Evolutionary conservation across 768 basidiomycete genomes (phyloP).

Genomic region (Podaxis rugospora): DNA sequence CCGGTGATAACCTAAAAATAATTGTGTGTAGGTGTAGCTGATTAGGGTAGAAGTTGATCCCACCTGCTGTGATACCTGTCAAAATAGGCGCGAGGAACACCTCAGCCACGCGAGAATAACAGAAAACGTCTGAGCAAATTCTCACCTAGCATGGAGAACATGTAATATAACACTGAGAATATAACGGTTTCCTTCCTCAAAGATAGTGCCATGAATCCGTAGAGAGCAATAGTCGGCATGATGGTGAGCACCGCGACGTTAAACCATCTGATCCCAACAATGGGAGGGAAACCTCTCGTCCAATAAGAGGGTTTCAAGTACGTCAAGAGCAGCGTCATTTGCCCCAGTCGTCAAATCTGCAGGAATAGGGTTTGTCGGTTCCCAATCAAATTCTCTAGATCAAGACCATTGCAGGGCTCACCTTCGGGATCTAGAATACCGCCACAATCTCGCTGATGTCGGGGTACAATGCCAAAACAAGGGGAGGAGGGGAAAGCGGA

Average conservation of each 20-base stretch:
- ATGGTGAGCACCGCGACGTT: slow-evolving; percentile 65
- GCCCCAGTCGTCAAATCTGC: not conserved
- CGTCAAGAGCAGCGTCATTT: not conserved
- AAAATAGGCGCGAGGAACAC: not conserved
- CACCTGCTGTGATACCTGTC: slow-evolving; percentile 49
- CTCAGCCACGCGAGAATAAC: slow-evolving; percentile 4
- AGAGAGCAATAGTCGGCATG: slow-evolving; percentile 67
- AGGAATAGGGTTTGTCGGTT: not conserved
- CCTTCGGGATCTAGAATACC: not conserved
- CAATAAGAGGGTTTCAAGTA: slow-evolving; percentile 5
- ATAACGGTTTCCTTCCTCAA: slow-evolving; percentile 47
- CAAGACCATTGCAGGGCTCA: not conserved
- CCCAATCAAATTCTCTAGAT: too few relatives aligned
- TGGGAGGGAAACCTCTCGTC: slow-evolving; percentile 37
- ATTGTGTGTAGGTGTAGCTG: not conserved
- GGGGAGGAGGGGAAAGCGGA: not conserved
- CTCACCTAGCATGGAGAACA: slow-evolving; percentile 83
- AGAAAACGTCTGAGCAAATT: slow-evolving; percentile 1
- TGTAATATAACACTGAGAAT: slow-evolving; percentile 70
- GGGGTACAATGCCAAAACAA: not conserved
- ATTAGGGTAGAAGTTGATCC: slow-evolving; percentile 9
- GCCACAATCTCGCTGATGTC: not conserved
- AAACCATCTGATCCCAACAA: slow-evolving; percentile 69
- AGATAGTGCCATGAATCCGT: slow-evolving; percentile 54
- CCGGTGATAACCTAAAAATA: slow-evolving; percentile 64